Conservation (phyloP, 1,284 basidiomycete genomes). For the Stereum hirsutum region DNA sequence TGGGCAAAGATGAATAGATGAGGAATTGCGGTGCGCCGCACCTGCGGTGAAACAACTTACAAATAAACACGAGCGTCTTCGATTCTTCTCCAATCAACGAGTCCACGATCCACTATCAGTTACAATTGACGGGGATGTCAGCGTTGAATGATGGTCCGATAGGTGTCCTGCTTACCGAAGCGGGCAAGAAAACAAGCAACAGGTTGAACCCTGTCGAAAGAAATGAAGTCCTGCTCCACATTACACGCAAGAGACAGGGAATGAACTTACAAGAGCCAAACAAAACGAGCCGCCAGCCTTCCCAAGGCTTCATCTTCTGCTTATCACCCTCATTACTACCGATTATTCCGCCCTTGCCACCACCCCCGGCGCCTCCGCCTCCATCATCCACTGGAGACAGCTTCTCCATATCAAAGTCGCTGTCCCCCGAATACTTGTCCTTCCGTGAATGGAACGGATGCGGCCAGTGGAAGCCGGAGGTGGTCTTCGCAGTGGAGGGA, state of each 20-base stretch:
- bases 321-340: conserved; percentile 1
- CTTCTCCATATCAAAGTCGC: conserved; percentile 8
- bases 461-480: background rate
- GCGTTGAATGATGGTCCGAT: no score
- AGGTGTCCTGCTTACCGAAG: conserved; percentile 51
- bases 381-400: no score
- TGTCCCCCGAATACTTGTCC: background rate
- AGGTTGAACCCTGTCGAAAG: conserved; percentile 52
- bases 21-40: background rate
- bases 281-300: conserved; percentile 47
- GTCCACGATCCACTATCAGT: conserved; percentile 52
- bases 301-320: conserved; percentile 15
- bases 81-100: conserved; percentile 44
- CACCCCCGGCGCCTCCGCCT: no score
- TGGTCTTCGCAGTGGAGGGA: background rate
- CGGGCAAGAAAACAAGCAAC: conserved; percentile 47
- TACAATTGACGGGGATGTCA: no score
- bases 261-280: conserved; percentile 45
- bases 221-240: background rate
- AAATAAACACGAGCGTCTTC: conserved; percentile 55
- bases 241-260: background rate
- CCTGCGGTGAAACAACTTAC: conserved; percentile 25
- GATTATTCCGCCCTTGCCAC: no score
- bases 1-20: conserved; percentile 17
- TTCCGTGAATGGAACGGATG: background rate